Conservation (phyloP, 257 asterid species). For the Fraxinus quadrangulata region DNA sequence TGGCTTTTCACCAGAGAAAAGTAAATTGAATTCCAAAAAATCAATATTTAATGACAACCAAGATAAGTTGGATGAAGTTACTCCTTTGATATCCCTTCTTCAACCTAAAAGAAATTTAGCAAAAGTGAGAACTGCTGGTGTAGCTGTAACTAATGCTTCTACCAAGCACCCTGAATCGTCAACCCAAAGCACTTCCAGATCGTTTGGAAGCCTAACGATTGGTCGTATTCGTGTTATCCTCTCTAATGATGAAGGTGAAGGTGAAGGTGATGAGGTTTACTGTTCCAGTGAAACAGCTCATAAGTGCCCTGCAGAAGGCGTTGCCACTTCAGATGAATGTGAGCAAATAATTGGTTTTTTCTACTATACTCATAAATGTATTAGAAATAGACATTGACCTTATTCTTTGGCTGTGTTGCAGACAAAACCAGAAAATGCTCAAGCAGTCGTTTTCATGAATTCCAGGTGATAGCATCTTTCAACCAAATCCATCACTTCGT, state of each 20-base stretch:
- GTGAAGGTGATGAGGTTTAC: slow-evolving; percentile 45
- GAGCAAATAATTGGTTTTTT: slow-evolving; percentile 36
- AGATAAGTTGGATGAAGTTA: slow-evolving; percentile 50
- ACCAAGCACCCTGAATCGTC: slow-evolving; percentile 44
- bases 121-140: slow-evolving; percentile 39
- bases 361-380: slow-evolving; percentile 15
- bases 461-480: slow-evolving; percentile 51
- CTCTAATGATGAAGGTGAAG: slow-evolving; percentile 86
- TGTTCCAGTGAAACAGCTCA: slow-evolving; percentile 38
- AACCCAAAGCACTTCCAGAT: slow-evolving; percentile 45
- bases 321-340: slow-evolving; percentile 75
- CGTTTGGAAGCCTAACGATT: slow-evolving; percentile 53
- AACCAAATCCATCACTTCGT: slow-evolving; percentile 20
- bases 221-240: slow-evolving; percentile 66
- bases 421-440: slow-evolving; percentile 41
- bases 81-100: slow-evolving; percentile 53
- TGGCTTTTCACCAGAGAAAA: slow-evolving; percentile 43
- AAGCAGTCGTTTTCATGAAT: slow-evolving; percentile 35
- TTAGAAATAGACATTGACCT: slow-evolving; percentile 29
- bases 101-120: slow-evolving; percentile 37
- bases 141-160: slow-evolving; percentile 33
- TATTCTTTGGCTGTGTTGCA: slow-evolving; percentile 44
- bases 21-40: slow-evolving; percentile 34
- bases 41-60: slow-evolving; percentile 35
- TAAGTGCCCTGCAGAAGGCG: slow-evolving; percentile 54